Evolutionary conservation across 108 stramenopile genomes (phyloP), one percentile per base, ranked within the genome.

Genomic region (Skeletonema menzelii): DNA sequence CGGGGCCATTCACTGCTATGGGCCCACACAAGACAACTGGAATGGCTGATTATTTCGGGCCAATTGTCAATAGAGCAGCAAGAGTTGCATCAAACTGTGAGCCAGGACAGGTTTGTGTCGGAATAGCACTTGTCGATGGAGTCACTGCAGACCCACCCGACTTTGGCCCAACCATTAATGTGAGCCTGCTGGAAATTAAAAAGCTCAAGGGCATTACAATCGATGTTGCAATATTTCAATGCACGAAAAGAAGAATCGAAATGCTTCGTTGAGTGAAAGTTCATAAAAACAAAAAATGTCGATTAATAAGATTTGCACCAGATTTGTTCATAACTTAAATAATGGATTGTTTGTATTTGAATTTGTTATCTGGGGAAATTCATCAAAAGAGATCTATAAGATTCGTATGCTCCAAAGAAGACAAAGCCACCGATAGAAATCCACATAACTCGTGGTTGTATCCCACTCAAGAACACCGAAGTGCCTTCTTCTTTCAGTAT

Each of bases 371-470:
- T 11, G 35, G 35, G 35, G 6, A 47, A 4, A 47, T n/a, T 19
- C 46, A 47, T 47, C 46, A 47, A 47, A 10, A 47, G 19, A 19
- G 46, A 47, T 47, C 46, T 47, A 47, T 47, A 47, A 63, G 65
- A 63, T 79, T 46, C 82, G 31, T 19, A 78, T 59, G 97, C 95
- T 5, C 98, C 98, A 76, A 99, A 98, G 75, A 98, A 99, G 35
- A 99, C 94, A 85, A 98, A 97, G 10, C 99, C 99, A 27, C 99
- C 99, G 28, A 99, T 87, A 0, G 96, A 93, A 66, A 99, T 99
- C 93, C 97, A 98, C 77, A 97, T 87, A 27, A 98, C 97, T 46
- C 99, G 83, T 2, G 98, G 98, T 69, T 93, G 92, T 19, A 97
- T 82, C 11, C 98, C 98, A 62, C 86, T 82, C 56, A 94, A 84